Evolutionary conservation across 176 grass and related monocot species (phyloP), one percentile per base, ranked within the genome.

Genomic region (Thinopyrum elongatum): DNA sequence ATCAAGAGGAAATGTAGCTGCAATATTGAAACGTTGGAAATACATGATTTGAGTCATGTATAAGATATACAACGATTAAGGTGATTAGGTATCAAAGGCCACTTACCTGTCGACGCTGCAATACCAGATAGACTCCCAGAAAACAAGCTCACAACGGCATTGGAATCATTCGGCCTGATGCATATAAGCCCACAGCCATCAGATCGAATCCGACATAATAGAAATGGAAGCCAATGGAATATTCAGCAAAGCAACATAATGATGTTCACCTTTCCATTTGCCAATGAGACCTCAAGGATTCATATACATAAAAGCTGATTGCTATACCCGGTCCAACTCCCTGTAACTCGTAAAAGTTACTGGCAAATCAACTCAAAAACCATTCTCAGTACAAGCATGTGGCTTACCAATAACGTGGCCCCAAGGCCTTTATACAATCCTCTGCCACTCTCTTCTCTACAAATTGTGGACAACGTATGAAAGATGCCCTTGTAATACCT

Each of bases 1-100:
- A 69, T 98, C 96, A 78, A 98, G 84, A n/a, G 93, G 96, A 92
- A 98, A 98, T 76, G 96, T 95, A 49, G 87, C 96, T 98, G 91
- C 77, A 79, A 72, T 5, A 74, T 82, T 78, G 21, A 35, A 36
- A 36, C 35, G 35, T 35, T 38, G 22, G 34, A 31, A 28, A 22
- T 33, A 63, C 33, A 59, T 76, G 22, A 47, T 3, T 70, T 78
- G 30, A 70, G 17, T 79, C 7, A 73, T 22, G 3, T 10, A 75
- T 12, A 76, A 68, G 27, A 34, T 8, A 28, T 76, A 53, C 6
- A 46, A 46, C 15, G 13, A 57, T 35, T 21, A 67, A 61, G 11
- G 51, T 8, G 23, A 51, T 38, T 25, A 77, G 26, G 29, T 14
- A 21, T 76, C 51, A 55, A 69, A 46, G 6, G 21, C 49, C 64